Evolutionary conservation across 139 green algal species (phyloP), one percentile per base, ranked within the genome.

Genomic region (Mychonastes homosphaera): DNA sequence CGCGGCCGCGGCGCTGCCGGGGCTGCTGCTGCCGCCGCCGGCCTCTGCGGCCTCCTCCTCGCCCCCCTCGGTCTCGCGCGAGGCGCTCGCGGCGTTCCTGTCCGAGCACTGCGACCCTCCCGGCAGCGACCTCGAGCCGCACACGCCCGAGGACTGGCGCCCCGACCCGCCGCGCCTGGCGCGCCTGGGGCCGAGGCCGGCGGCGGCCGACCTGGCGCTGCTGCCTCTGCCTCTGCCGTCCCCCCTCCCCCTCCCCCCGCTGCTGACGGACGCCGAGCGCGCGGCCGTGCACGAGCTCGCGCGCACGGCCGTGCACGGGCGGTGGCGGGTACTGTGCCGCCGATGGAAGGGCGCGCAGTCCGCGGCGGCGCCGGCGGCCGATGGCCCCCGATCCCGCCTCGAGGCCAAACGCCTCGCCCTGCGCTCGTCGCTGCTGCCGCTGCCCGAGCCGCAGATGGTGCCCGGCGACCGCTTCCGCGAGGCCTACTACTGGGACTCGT

Each of bases 401-500:
- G n/a, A n/a, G n/a, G n/a, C n/a, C n/a, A n/a, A n/a, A n/a, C n/a
- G n/a, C n/a, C n/a, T n/a, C n/a, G n/a, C n/a, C n/a, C n/a, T 69
- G 12, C 38, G 43, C 19, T 71, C 79, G 59, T 73, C 79, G 15
- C 71, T 97, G 52, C 66, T 97, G 34, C 64, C 75, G 6, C 72
- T 94, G 57, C 88, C 87, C 0, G 36, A 83, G 33, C 64, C 69
- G 3, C 79, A 86, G 8, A 60, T 95, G 10, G 64, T 97, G 0
- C 81, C 89, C 1, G 58, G 91, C 1, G 81, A 85, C 39, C 55
- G 91, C 7, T 93, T 95, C 68, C 71, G 87, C 2, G 87, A 95
- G 68, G 66, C 63, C 19, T 95, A 95, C 74, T 89, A 94, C 65
- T 92, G 84, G 84, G 88, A 96, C 75, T 72, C 59, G 15, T 90